Percentiles rank a stretch among this genome's conserved stretches.
phyloP scores from a whole-genome alignment of 1,284 basidiomycete genomes.

The Ceratobasidium sp. region DNA sequence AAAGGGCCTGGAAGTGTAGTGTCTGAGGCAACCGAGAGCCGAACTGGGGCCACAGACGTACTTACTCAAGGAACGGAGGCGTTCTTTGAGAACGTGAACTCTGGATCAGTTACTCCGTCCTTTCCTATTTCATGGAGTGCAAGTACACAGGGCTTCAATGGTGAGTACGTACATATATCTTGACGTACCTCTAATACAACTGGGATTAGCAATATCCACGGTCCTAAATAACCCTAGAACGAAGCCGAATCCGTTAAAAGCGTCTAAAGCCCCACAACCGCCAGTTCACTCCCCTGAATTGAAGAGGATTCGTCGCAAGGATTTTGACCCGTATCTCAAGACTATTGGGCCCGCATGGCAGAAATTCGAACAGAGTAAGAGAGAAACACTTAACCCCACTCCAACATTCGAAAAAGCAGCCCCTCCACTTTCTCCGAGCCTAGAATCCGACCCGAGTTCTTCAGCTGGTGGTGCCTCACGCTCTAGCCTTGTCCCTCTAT shows the following conservation, averaged over 20 bases:
- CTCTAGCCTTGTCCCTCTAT: constrained; percentile 65
- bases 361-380: constrained; percentile 64
- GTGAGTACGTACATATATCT: constrained; percentile 37
- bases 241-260: constrained; percentile 83
- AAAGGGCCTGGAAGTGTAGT: constrained; percentile 45
- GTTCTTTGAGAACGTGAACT: constrained; percentile 16
- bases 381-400: constrained; percentile 46
- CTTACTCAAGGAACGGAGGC: background rate
- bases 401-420: constrained; percentile 48
- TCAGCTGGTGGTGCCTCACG: background rate
- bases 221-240: constrained; percentile 88
- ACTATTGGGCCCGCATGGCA: constrained; percentile 82
- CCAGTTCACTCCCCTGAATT: constrained; percentile 74
- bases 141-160: constrained; percentile 48
- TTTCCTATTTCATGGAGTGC: constrained; percentile 46
- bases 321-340: constrained; percentile 85
- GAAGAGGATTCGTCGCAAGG: constrained; percentile 81
- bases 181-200: background rate
- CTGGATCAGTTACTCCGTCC: constrained; percentile 28
- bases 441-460: background rate
- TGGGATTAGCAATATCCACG: constrained; percentile 69
- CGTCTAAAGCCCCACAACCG: constrained; percentile 78
- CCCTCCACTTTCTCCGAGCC: constrained; percentile 39
- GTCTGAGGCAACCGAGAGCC: constrained; percentile 46
- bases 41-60: constrained; percentile 41